Evolutionary conservation across 2,329 filamentous ascomycete species (phyloP).

Genomic region (Penicillium paneum): DNA sequence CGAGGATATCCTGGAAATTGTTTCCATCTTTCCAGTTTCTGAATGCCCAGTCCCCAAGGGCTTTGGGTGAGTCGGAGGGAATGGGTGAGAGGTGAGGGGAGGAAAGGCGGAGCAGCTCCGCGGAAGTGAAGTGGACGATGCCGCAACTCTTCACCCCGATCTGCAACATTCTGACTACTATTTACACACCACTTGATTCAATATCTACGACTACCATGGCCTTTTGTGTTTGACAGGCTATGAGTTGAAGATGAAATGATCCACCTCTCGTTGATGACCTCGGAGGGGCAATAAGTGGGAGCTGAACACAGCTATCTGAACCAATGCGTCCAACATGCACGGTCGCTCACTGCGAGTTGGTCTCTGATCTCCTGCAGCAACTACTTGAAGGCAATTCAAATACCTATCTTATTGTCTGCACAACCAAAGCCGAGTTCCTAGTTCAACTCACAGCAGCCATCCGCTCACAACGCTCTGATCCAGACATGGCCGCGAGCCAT

Average conservation of each 20-base stretch:
- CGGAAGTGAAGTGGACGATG: slow-evolving; percentile 11
- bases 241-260: neutral
- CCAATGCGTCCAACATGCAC: slow-evolving; percentile 20
- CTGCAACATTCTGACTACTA: slow-evolving; percentile 5
- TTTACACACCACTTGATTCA: neutral
- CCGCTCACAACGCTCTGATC: slow-evolving; percentile 20
- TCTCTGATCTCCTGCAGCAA: slow-evolving; percentile 58
- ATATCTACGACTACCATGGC: neutral
- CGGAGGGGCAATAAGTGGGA: neutral
- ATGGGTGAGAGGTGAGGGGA: slow-evolving; percentile 18
- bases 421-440: slow-evolving; percentile 62
- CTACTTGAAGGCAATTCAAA: slow-evolving; percentile 56
- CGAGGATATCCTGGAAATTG: slow-evolving; percentile 87
- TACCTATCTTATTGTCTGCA: slow-evolving; percentile 69
- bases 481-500: slow-evolving; percentile 24
- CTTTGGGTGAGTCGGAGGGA: slow-evolving; percentile 13
- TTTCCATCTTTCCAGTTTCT: slow-evolving; percentile 68
- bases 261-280: neutral
- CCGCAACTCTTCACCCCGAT: slow-evolving; percentile 3
- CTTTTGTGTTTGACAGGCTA: neutral
- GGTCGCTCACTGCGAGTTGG: slow-evolving; percentile 50
- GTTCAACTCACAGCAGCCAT: slow-evolving; percentile 55
- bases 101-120: slow-evolving; percentile 22
- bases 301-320: neutral
- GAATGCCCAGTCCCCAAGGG: slow-evolving; percentile 19